Conservation (phyloP, 176 grass and related monocot genomes). For the Musa acuminata region DNA sequence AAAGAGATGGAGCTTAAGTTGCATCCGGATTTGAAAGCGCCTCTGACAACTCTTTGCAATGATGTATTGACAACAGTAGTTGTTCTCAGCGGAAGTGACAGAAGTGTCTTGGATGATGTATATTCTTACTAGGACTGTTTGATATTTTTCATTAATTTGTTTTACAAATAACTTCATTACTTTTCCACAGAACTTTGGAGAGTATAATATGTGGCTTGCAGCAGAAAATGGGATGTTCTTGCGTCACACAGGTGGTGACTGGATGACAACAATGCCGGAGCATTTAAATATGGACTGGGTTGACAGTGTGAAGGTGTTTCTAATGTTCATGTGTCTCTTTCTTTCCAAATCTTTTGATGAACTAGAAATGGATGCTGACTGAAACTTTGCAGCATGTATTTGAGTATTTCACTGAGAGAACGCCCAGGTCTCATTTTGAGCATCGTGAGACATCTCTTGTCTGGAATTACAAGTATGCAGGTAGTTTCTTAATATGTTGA, state of each 20-base stretch:
- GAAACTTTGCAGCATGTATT: slow-evolving; percentile 75
- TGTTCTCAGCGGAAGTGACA: slow-evolving; percentile 93
- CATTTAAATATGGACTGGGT: slow-evolving; percentile 99
- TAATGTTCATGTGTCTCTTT: background rate
- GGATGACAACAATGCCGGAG: slow-evolving; percentile 99
- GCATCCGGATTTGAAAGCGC: slow-evolving; percentile 81
- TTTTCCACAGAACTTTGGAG: slow-evolving; percentile 74
- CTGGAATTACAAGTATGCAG: slow-evolving; percentile 99
- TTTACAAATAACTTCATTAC: background rate
- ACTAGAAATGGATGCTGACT: slow-evolving; percentile 15
- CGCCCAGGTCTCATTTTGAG: slow-evolving; percentile 95
- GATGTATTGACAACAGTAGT: slow-evolving; percentile 80
- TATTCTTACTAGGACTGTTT: slow-evolving; percentile 25
- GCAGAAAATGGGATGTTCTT: slow-evolving; percentile 99
- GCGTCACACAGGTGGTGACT: slow-evolving; percentile 70
- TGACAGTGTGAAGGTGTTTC: slow-evolving; percentile 83
- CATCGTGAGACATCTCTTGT: slow-evolving; percentile 98
- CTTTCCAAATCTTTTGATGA: slow-evolving; percentile 9
- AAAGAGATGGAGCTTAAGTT: slow-evolving; percentile 99
- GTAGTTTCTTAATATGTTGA: slow-evolving; percentile 27
- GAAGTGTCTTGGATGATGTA: slow-evolving; percentile 94
- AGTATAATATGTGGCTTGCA: slow-evolving; percentile 95
- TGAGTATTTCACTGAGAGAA: slow-evolving; percentile 97
- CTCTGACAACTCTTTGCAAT: slow-evolving; percentile 68
- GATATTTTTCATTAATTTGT: slow-evolving; percentile 16